Conservation (phyloP, 768 basidiomycete genomes). For the Mycena sanguinolenta region DNA sequence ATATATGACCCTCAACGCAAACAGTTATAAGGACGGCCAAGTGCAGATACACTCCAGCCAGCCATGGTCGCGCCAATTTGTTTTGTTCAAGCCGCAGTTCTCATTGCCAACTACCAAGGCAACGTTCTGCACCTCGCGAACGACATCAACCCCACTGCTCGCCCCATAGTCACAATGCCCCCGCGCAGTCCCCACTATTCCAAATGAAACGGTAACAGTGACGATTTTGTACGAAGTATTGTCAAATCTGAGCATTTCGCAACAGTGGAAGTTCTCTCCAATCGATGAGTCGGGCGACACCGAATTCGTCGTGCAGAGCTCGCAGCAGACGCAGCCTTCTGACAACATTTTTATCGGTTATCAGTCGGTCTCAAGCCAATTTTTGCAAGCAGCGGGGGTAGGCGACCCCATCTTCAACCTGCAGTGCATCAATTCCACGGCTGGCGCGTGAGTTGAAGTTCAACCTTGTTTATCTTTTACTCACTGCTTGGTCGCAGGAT, state of each 20-base stretch:
- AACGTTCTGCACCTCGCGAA: slow-evolving; percentile 1
- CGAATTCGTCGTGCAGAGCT: slow-evolving; percentile 1
- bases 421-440: slow-evolving; percentile 5
- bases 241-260: neutral
- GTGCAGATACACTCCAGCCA: neutral
- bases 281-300: neutral
- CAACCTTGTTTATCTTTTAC: neutral
- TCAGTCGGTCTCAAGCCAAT: neutral
- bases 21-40: neutral
- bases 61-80: slow-evolving; percentile 3
- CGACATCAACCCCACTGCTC: slow-evolving; percentile 7
- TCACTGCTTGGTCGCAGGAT: neutral
- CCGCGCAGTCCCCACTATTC: neutral
- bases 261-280: neutral
- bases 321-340: slow-evolving; percentile 2
- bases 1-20: neutral
- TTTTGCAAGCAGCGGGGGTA: neutral
- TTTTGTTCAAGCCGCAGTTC: neutral
- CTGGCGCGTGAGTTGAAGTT: neutral
- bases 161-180: slow-evolving; percentile 1
- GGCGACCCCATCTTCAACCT: neutral
- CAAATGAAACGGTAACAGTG: neutral
- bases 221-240: neutral
- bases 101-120: slow-evolving; percentile 3
- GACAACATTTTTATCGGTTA: neutral